Evolutionary conservation across 306 rosid species (phyloP), one percentile per base, ranked within the genome.

Genomic region (peach (Prunus persica)): DNA sequence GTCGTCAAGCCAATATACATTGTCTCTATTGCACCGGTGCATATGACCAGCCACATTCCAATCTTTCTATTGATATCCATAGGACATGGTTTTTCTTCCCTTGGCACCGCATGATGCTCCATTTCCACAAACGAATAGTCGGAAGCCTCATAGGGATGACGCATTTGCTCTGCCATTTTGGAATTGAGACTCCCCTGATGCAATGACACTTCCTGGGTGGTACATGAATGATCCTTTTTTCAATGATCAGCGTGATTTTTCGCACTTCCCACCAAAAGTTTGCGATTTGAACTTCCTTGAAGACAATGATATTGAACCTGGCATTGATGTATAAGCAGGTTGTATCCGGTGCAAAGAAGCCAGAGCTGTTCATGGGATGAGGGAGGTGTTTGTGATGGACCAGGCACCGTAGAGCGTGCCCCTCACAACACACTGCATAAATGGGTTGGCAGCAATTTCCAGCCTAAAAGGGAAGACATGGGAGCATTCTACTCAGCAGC

Each of bases 111-210:
- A 69, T 69, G 80, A 7, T 32, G 2, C 76, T 81, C 60, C 41
- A 69, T 34, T 75, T 81, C 63, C 80, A 75, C 18, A 77, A 81
- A 43, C 65, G 73, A 22, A 81, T 81, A 18, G 12, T 70, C 2
- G 77, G 73, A 14, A 75, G 74, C 38, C 63, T 81, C 13, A 75
- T 81, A 72, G 71, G 4, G 84, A 81, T 15, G 65, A 63, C 30
- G 24, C 38, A 5, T 81, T 81, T n/a, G 80, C 84, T 43, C 47
- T 81, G 15, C 80, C 84, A 7, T 75, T 68, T 73, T 81, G 84
- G 84, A 69, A 41, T 15, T 81, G 80, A 77, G 84, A 81, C 20
- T 63, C 70, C 45, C 77, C 80, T 14, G 69, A 32, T 2, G 72
- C 58, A 20, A 81, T 81, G 84, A 11, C 24, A 38, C 52, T 71